Percentiles rank a stretch among this genome's conserved stretches.
Evolutionary conservation across 371 early-diverging fungal genomes (phyloP).

Genomic region (Nosema muscidifuracis): DNA sequence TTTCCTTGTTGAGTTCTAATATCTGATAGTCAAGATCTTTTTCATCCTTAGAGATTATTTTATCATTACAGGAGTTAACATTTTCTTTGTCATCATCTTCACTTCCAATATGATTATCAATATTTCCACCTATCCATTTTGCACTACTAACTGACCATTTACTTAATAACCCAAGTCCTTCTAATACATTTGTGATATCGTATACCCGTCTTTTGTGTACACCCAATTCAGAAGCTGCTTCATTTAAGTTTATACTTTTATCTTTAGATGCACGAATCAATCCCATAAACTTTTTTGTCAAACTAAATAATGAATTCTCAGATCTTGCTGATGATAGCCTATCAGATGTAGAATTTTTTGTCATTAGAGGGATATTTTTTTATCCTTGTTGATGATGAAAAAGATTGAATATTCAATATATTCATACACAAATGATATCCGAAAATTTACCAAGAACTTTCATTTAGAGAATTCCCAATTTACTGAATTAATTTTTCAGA

Average conservation of each 20-base stretch:
- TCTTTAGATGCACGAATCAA: constrained; percentile 67
- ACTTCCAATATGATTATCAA: constrained; percentile 26
- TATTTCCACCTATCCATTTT: constrained; percentile 66
- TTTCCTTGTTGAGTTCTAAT: constrained; percentile 46
- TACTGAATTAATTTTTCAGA: neutral
- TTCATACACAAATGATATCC: neutral
- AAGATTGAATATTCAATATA: constrained; percentile 1
- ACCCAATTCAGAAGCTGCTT: constrained; percentile 67
- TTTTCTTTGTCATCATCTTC: constrained; percentile 31
- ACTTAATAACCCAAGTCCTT: constrained; percentile 70
- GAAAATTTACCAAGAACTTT: neutral
- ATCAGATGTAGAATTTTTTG: constrained; percentile 14
- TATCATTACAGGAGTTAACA: neutral
- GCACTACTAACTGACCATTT: constrained; percentile 73
- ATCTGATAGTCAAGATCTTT: constrained; percentile 51
- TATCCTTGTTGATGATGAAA: constrained; percentile 2
- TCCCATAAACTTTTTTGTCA: constrained; percentile 70
- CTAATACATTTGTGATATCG: constrained; percentile 75
- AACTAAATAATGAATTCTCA: constrained; percentile 67
- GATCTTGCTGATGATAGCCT: constrained; percentile 48
- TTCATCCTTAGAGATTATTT: constrained; percentile 11
- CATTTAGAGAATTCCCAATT: neutral
- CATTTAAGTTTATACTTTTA: constrained; percentile 68
- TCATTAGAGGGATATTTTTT: constrained; percentile 19
- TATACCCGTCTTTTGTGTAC: constrained; percentile 75